Conservation (phyloP, 192 early-diverging fungal species). For the Podila horticola region DNA sequence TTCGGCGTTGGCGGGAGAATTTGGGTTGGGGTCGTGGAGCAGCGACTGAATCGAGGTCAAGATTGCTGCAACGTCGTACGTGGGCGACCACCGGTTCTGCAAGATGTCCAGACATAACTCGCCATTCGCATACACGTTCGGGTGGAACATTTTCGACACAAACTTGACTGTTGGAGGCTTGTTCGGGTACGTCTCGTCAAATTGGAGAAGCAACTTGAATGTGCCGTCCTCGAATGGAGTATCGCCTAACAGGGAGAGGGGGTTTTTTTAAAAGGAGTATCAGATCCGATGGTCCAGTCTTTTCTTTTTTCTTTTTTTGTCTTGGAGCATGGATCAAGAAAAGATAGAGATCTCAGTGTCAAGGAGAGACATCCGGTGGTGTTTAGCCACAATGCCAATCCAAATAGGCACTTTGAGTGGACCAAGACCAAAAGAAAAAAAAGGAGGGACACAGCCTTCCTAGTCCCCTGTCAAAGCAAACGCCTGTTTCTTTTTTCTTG, state of each 20-base stretch:
- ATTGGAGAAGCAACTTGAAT: slow-evolving; percentile 92
- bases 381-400: no score
- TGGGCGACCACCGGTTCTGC: slow-evolving; percentile 98
- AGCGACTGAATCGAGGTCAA: slow-evolving; percentile 96
- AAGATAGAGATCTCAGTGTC: no score
- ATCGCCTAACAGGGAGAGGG: slow-evolving; percentile 65
- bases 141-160: slow-evolving; percentile 97
- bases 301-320: no score
- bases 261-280: background rate
- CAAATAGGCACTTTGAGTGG: no score
- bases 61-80: slow-evolving; percentile 94
- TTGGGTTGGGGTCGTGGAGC: slow-evolving; percentile 97
- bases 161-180: slow-evolving; percentile 97
- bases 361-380: no score
- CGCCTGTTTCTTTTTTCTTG: no score
- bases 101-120: slow-evolving; percentile 98
- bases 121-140: slow-evolving; percentile 97
- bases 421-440: no score
- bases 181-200: slow-evolving; percentile 98
- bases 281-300: background rate
- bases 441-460: no score
- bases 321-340: no score
- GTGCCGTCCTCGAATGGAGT: slow-evolving; percentile 99
- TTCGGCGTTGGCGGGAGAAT: slow-evolving; percentile 96
- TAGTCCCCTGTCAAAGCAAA: no score